Evolutionary conservation across 1,284 basidiomycete species (phyloP).

Genomic region (Microbotryum silenes-acaulis): DNA sequence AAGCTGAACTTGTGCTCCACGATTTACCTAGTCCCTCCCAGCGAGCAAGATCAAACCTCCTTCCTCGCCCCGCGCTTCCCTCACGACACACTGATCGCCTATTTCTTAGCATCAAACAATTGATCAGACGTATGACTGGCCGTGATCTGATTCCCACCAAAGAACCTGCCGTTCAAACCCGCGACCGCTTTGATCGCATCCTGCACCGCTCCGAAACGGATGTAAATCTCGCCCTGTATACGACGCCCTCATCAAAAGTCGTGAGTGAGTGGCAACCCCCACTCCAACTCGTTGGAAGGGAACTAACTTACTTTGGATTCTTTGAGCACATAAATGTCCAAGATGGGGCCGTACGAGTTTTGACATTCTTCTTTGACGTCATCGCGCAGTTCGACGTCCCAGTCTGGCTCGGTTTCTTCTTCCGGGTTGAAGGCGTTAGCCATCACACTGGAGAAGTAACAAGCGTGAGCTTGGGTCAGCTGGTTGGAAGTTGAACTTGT

Average conservation of each 20-base stretch:
- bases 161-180: constrained; percentile 90
- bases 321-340: constrained; percentile 84
- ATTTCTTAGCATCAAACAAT: constrained; percentile 29
- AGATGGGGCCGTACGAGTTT: constrained; percentile 78
- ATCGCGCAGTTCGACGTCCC: constrained; percentile 92
- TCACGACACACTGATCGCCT: not conserved
- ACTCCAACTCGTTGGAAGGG: not conserved
- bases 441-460: constrained; percentile 47
- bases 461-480: not conserved
- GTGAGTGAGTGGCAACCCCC: not conserved
- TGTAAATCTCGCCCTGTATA: constrained; percentile 85
- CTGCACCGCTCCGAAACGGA: constrained; percentile 77
- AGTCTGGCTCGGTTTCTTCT: constrained; percentile 90
- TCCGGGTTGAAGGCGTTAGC: constrained; percentile 97
- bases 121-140: constrained; percentile 46
- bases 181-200: constrained; percentile 73
- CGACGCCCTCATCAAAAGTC: too few relatives aligned
- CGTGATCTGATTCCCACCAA: constrained; percentile 78
- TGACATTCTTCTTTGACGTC: constrained; percentile 90
- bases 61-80: too few relatives aligned
- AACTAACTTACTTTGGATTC: constrained; percentile 70
- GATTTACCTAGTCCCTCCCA: too few relatives aligned
- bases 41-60: too few relatives aligned
- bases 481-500: too few relatives aligned
- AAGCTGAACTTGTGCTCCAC: too few relatives aligned